phyloP scores from a whole-genome alignment of 176 grass and related monocot species.

The Ensete ventricosum region DNA sequence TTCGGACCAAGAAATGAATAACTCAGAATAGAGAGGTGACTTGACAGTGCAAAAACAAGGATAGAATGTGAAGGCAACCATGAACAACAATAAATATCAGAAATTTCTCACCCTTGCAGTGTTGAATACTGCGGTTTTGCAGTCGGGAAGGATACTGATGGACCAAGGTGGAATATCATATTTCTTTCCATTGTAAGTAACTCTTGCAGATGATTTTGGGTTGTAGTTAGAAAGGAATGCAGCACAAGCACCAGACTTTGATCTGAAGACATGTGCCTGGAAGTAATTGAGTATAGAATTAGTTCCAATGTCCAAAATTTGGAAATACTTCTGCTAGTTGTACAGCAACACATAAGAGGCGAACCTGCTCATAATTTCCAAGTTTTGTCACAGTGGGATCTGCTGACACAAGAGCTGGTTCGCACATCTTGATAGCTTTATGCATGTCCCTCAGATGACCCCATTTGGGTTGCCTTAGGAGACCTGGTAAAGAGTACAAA shows the following conservation, averaged over 20 bases:
- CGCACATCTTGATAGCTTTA: conserved; percentile 76
- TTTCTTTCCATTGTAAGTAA: conserved; percentile 48
- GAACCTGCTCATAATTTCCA: conserved; percentile 72
- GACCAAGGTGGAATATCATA: conserved; percentile 92
- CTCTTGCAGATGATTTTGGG: conserved; percentile 33
- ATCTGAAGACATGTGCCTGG: conserved; percentile 74
- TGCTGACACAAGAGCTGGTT: conserved; percentile 41
- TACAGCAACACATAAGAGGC: conserved; percentile 1
- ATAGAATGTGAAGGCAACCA: neutral
- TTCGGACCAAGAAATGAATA: no score
- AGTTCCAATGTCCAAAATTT: neutral
- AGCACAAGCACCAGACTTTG: conserved; percentile 51
- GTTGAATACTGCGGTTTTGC: conserved; percentile 87
- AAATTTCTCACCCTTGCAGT: conserved; percentile 61
- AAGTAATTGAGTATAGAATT: conserved; percentile 17
- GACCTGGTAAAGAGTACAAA: conserved; percentile 31
- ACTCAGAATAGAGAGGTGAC: no score
- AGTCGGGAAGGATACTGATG: conserved; percentile 86
- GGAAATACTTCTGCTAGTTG: neutral
- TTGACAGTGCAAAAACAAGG: neutral
- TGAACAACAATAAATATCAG: neutral
- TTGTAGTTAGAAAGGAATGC: conserved; percentile 83
- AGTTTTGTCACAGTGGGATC: conserved; percentile 45
- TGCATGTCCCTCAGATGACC: conserved; percentile 93
- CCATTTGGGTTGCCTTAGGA: conserved; percentile 89